Evolutionary conservation across 225 moss, liverwort and hornwort genomes (phyloP), one percentile per base, ranked within the genome.

Genomic region (Sphagnum tenellum): DNA sequence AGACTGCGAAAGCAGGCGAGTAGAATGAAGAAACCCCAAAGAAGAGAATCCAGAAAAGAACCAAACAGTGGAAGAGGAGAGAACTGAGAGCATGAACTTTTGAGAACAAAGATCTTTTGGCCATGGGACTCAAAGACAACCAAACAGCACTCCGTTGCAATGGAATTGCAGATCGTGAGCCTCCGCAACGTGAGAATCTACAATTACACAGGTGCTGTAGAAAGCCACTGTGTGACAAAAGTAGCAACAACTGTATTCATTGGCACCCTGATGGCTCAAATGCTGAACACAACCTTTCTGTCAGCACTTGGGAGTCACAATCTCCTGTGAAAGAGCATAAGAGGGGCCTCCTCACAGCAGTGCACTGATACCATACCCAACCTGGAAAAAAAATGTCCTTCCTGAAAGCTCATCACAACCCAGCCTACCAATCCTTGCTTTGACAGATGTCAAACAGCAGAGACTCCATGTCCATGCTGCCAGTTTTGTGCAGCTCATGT

Each of bases 111-210:
- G 29, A 29, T 29, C 29, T 29, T 29, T 29, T 29, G 29, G 29
- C 29, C 29, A 29, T 29, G 29, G 29, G 29, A 29, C 29, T 29
- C 29, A 29, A 29, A 29, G 29, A 29, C 29, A 29, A 29, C 29
- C 29, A 29, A 29, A 29, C 29, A 29, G 29, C 29, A 29, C 29
- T 29, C 52, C 9, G 0, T 9, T 52, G 52, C 52, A 52, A 84
- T 75, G 78, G 75, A 81, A 80, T 80, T 81, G 84, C 75, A 84
- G 84, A 84, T 81, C 77, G 81, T 71, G 80, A 84, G 81, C 66
- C 78, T 69, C 73, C 69, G 66, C 72, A 73, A 14, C 45, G 69
- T 77, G 77, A 77, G 73, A 73, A 73, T 66, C 77, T 73, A 70
- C 48, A 49, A 47, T 58, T 44, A 48, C 78, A 77, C 73, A 71